Evolutionary conservation across 83 land plant genomes (phyloP).

Genomic region (Isoetes engelmannii): DNA sequence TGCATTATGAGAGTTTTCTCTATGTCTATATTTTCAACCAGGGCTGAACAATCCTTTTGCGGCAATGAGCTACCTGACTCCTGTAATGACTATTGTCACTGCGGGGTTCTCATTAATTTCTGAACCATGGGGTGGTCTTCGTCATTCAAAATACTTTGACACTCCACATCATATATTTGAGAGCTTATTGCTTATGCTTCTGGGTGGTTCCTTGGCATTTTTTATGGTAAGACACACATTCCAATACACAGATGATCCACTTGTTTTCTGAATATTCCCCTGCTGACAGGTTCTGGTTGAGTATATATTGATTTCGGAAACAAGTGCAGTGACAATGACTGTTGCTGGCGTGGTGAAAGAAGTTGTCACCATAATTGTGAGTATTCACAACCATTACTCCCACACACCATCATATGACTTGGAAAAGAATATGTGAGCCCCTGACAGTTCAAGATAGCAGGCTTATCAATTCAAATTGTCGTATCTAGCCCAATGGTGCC

Average conservation of each 20-base stretch:
- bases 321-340: constrained; percentile 97
- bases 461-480: too few species aligned
- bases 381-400: constrained; percentile 2
- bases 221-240: constrained; percentile 59
- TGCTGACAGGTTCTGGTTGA: constrained; percentile 77
- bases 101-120: constrained; percentile 55
- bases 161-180: constrained; percentile 22
- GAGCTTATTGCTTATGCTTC: constrained; percentile 75
- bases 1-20: too few species aligned
- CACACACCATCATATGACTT: neutral
- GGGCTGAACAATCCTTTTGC: constrained; percentile 88
- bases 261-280: neutral
- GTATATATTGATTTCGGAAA: constrained; percentile 80
- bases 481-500: too few species aligned
- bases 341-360: constrained; percentile 98
- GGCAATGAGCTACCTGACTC: constrained; percentile 83
- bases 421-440: neutral
- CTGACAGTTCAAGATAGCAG: too few species aligned
- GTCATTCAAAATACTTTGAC: constrained; percentile 57
- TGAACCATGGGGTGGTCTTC: constrained; percentile 85
- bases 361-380: constrained; percentile 91
- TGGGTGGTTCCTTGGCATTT: constrained; percentile 91
- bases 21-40: constrained; percentile 17
- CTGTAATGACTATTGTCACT: constrained; percentile 89
- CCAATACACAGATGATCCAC: neutral